Evolutionary conservation across 78 protist genomes (phyloP).

Genomic region (Cavenderia fasciculata): DNA sequence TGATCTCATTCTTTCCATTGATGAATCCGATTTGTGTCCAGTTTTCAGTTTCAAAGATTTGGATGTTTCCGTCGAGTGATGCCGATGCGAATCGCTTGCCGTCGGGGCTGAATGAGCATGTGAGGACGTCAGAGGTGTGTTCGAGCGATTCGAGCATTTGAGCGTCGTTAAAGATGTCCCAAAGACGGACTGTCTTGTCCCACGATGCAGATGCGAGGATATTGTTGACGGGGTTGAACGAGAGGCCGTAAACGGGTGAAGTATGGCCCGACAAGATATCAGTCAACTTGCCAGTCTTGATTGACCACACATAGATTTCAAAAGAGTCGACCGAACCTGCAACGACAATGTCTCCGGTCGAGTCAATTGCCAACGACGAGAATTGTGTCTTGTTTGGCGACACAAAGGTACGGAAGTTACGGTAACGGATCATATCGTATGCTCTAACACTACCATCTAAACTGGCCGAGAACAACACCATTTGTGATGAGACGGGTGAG

Average conservation of each 20-base stretch:
- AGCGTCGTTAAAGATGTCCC: constrained; percentile 90
- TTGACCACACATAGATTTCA: constrained; percentile 90
- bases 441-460: constrained; percentile 96
- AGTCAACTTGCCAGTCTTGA: constrained; percentile 93
- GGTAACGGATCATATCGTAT: constrained; percentile 92
- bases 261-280: constrained; percentile 93
- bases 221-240: constrained; percentile 76
- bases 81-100: constrained; percentile 77
- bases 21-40: constrained; percentile 78
- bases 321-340: constrained; percentile 89
- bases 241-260: constrained; percentile 73
- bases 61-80: constrained; percentile 58
- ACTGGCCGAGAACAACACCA: constrained; percentile 82
- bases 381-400: constrained; percentile 73
- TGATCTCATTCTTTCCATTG: constrained; percentile 82
- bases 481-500: constrained; percentile 72
- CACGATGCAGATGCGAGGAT: constrained; percentile 86
- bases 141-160: constrained; percentile 39
- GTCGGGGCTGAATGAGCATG: constrained; percentile 85
- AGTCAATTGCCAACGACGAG: constrained; percentile 90
- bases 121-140: constrained; percentile 71
- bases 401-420: constrained; percentile 91
- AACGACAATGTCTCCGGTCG: constrained; percentile 92
- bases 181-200: constrained; percentile 90
- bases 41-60: constrained; percentile 65